Percentiles rank a stretch among this genome's conserved stretches.
These are phyloP conservation scores for Saussurea involucrata DNA, from an alignment of 129 eudicot species.

Conservation along the genomic window DNA sequence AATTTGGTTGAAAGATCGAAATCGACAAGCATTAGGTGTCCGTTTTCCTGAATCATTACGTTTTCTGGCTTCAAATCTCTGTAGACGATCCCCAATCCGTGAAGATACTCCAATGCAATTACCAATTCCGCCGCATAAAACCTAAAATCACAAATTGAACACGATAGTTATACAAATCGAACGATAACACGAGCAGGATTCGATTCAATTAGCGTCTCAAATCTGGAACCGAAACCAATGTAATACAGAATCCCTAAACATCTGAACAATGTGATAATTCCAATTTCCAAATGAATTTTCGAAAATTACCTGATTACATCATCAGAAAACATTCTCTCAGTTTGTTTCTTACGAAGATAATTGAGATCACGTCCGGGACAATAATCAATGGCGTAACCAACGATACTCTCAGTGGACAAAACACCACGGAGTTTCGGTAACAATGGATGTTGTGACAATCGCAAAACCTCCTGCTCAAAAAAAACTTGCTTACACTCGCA, in stretches of 20 bases:
- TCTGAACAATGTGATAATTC: neutral
- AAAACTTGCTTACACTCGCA: constrained; percentile 37
- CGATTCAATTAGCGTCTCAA: neutral
- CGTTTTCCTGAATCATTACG: constrained; percentile 64
- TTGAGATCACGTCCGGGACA: constrained; percentile 85
- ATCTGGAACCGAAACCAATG: neutral
- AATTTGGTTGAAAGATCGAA: constrained; percentile 85
- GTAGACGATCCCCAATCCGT: constrained; percentile 61
- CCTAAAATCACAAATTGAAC: constrained; percentile 12
- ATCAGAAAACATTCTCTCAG: constrained; percentile 84
- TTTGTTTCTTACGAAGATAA: constrained; percentile 54
- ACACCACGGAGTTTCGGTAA: constrained; percentile 77
- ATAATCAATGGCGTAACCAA: constrained; percentile 88
- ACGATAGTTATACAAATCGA: neutral
- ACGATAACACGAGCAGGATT: neutral
- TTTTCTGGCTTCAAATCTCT: constrained; percentile 78
- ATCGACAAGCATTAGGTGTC: constrained; percentile 76
- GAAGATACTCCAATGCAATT: constrained; percentile 74
- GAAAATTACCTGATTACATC: constrained; percentile 64
- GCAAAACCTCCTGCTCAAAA: constrained; percentile 66
- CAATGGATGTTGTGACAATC: constrained; percentile 57
- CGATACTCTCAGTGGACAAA: constrained; percentile 47
- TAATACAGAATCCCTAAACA: neutral
- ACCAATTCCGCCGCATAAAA: constrained; percentile 72
- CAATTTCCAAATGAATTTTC: neutral